Percentiles rank a stretch among this genome's conserved stretches.
phyloP scores from a whole-genome alignment of 192 early-diverging fungal genomes.

The Physocladia obscura region DNA sequence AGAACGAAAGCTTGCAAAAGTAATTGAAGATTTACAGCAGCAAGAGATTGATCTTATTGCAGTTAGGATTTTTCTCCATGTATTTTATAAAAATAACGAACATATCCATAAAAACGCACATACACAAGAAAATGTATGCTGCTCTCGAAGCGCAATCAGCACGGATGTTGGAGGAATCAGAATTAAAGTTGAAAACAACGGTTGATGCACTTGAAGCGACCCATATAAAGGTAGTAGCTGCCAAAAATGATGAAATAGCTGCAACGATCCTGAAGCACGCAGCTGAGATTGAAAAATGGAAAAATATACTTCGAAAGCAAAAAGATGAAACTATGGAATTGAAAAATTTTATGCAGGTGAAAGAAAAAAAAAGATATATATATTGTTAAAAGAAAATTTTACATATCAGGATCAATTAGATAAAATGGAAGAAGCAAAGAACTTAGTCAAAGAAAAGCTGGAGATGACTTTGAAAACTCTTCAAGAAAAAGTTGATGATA shows the following conservation, averaged over 20 bases:
- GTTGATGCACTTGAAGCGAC: neutral
- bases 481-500: constrained; percentile 54
- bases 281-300: constrained; percentile 8
- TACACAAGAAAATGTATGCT: constrained; percentile 48
- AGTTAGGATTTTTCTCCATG: neutral
- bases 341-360: constrained; percentile 19
- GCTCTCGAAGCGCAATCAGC: constrained; percentile 30
- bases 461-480: constrained; percentile 27
- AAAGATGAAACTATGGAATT: constrained; percentile 3
- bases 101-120: neutral
- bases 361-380: neutral
- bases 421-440: constrained; percentile 38
- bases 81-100: neutral
- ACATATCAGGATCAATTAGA: constrained; percentile 35
- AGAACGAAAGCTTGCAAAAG: constrained; percentile 50
- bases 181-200: neutral
- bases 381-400: constrained; percentile 11
- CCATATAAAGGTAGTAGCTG: neutral
- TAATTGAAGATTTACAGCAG: constrained; percentile 62
- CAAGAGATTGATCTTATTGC: constrained; percentile 54
- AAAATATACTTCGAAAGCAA: neutral
- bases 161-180: constrained; percentile 20
- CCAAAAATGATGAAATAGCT: constrained; percentile 12
- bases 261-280: neutral
- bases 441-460: constrained; percentile 27